These are phyloP conservation scores for Penicillium atrosanguineum DNA, from an alignment of 495 filamentous ascomycete species.

Conservation along the genomic window DNA sequence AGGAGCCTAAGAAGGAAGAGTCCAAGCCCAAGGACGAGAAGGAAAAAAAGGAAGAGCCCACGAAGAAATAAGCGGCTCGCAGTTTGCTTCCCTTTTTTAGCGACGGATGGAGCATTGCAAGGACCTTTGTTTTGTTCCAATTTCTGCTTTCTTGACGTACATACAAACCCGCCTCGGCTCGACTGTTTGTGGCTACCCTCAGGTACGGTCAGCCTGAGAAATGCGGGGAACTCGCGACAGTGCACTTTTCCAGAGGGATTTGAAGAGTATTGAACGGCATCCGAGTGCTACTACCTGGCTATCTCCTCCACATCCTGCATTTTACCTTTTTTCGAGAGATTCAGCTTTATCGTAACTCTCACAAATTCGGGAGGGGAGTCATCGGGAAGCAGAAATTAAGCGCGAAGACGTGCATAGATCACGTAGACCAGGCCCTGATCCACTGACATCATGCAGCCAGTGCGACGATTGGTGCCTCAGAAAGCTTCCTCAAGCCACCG, in stretches of 20 bases:
- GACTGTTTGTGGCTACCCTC: not conserved
- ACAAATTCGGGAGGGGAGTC: not conserved
- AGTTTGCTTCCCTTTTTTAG: slow-evolving; percentile 21
- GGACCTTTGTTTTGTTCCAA: slow-evolving; percentile 10
- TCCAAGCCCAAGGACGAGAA: slow-evolving; percentile 3
- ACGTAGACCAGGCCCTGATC: not conserved
- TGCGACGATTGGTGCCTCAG: slow-evolving; percentile 14
- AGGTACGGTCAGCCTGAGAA: not conserved
- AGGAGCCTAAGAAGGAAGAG: slow-evolving; percentile 8
- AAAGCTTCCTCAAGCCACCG: slow-evolving; percentile 26
- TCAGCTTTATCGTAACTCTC: not conserved
- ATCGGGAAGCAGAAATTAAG: not conserved
- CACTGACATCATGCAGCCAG: slow-evolving; percentile 2
- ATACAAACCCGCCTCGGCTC: slow-evolving; percentile 12
- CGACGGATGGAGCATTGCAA: slow-evolving; percentile 35
- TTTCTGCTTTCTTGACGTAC: slow-evolving; percentile 23
- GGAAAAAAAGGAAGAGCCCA: not conserved
- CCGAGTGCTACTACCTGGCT: slow-evolving; percentile 16
- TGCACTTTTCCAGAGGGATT: slow-evolving; percentile 7
- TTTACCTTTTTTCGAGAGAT: not conserved
- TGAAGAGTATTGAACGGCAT: slow-evolving; percentile 12
- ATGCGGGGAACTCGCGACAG: slow-evolving; percentile 6
- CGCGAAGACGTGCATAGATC: not conserved
- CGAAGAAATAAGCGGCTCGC: slow-evolving; percentile 18
- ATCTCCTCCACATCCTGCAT: not conserved